Evolutionary conservation across 768 basidiomycete species (phyloP).

Genomic region (Mycena capillaripes): DNA sequence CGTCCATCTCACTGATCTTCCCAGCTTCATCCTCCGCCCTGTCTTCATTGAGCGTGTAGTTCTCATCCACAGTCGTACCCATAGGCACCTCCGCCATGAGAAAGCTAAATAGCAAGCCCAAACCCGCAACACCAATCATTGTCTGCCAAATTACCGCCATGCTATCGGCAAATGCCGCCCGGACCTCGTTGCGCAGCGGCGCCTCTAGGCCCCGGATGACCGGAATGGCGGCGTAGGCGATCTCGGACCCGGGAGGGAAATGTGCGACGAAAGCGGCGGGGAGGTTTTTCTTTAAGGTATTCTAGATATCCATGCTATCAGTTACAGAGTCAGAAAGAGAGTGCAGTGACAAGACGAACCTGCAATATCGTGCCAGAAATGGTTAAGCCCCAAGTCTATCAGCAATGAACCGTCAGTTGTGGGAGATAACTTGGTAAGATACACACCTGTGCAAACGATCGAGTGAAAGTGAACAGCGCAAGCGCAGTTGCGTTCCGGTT

Average conservation of each 20-base stretch:
- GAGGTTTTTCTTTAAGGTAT: conserved; percentile 47
- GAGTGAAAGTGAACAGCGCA: conserved; percentile 48
- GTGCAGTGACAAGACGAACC: background rate
- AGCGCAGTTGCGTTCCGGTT: conserved; percentile 52
- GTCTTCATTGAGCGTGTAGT: conserved; percentile 48
- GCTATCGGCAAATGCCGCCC: conserved; percentile 56
- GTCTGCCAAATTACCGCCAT: conserved; percentile 56
- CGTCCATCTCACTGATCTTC: no score
- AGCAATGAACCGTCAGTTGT: background rate
- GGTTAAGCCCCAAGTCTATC: conserved; percentile 36
- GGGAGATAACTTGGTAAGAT: background rate
- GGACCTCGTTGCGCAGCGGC: conserved; percentile 46
- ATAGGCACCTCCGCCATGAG: conserved; percentile 50
- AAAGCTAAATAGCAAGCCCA: conserved; percentile 50
- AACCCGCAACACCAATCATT: conserved; percentile 53
- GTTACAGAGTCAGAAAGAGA: background rate
- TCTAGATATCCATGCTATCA: conserved; percentile 39
- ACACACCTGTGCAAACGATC: conserved; percentile 39
- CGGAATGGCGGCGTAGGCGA: conserved; percentile 29
- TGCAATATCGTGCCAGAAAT: conserved; percentile 50
- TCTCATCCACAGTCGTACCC: conserved; percentile 44
- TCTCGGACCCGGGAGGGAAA: conserved; percentile 18
- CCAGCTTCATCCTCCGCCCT: no score
- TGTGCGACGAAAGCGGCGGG: conserved; percentile 20
- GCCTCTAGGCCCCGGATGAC: conserved; percentile 36